Conservation (phyloP, 768 basidiomycete genomes). For the Suillus subaureus region DNA sequence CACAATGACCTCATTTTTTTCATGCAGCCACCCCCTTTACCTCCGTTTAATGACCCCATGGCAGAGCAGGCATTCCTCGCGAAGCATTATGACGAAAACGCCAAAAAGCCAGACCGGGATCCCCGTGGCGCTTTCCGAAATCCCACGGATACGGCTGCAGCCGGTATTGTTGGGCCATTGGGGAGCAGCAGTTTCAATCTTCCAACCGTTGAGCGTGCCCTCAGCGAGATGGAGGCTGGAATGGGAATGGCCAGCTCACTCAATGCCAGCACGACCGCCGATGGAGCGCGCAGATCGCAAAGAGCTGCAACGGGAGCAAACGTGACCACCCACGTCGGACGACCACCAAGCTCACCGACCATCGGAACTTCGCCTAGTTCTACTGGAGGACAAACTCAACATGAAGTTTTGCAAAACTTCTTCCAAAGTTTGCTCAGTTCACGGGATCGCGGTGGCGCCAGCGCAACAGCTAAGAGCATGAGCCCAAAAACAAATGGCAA, state of each 20-base stretch:
- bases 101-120: conserved; percentile 88
- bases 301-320: conserved; percentile 39
- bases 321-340: conserved; percentile 30
- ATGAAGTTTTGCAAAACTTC: conserved; percentile 86
- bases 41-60: conserved; percentile 77
- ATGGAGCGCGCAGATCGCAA: conserved; percentile 34
- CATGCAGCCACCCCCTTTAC: conserved; percentile 61
- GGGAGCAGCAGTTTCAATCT: conserved; percentile 84
- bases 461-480: conserved; percentile 30
- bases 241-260: conserved; percentile 34
- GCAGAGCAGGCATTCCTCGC: conserved; percentile 91
- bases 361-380: conserved; percentile 42
- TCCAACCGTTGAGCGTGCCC: conserved; percentile 85
- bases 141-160: conserved; percentile 58
- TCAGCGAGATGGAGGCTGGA: conserved; percentile 84
- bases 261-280: conserved; percentile 37
- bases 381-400: conserved; percentile 64
- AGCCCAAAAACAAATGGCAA: conserved; percentile 38
- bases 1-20: conserved; percentile 9
- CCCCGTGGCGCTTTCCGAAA: conserved; percentile 87
- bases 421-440: conserved; percentile 80
- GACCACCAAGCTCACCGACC: conserved; percentile 44
- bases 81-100: conserved; percentile 89
- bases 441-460: conserved; percentile 54
- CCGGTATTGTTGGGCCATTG: conserved; percentile 91